A percentile compares a stretch with the other conserved stretches of the same genome.
Evolutionary conservation across 75 land plant species (phyloP).

Genomic region (Selaginella tamariscina): DNA sequence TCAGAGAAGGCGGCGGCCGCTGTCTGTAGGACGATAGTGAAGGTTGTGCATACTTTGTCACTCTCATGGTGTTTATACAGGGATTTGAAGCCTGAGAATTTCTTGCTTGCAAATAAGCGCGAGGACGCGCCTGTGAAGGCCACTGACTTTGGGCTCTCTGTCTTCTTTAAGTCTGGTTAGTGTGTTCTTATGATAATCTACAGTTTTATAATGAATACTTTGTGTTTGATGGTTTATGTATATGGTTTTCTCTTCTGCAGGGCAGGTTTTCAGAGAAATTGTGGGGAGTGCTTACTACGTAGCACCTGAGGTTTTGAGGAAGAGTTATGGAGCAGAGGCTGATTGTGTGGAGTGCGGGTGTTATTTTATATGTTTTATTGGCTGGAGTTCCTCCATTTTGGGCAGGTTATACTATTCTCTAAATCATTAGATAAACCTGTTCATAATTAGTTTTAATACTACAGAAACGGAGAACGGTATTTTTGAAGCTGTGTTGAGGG

Average conservation of each 20-base stretch:
- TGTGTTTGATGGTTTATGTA: neutral
- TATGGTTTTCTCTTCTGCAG: neutral
- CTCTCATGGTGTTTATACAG: neutral
- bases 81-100: slow-evolving; percentile 9
- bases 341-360: slow-evolving; percentile 13
- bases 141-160: slow-evolving; percentile 5
- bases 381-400: slow-evolving; percentile 11
- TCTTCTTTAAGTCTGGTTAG: slow-evolving; percentile 7
- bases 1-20: neutral
- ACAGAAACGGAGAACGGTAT: slow-evolving; percentile 36
- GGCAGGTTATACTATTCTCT: neutral
- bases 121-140: slow-evolving; percentile 4
- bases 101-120: slow-evolving; percentile 7
- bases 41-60: neutral
- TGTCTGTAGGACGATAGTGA: slow-evolving; percentile 1
- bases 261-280: neutral
- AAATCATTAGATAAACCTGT: neutral
- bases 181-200: no score
- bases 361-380: neutral
- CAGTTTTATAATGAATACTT: neutral
- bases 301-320: neutral
- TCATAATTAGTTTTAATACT: neutral
- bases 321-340: slow-evolving; percentile 7
- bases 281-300: neutral
- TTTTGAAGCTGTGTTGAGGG: slow-evolving; percentile 27